A percentile compares a stretch with the other conserved stretches of the same genome.
These are phyloP conservation scores for Aspergillus versicolor DNA, from an alignment of 2,329 filamentous ascomycete species.

Conservation along the genomic window DNA sequence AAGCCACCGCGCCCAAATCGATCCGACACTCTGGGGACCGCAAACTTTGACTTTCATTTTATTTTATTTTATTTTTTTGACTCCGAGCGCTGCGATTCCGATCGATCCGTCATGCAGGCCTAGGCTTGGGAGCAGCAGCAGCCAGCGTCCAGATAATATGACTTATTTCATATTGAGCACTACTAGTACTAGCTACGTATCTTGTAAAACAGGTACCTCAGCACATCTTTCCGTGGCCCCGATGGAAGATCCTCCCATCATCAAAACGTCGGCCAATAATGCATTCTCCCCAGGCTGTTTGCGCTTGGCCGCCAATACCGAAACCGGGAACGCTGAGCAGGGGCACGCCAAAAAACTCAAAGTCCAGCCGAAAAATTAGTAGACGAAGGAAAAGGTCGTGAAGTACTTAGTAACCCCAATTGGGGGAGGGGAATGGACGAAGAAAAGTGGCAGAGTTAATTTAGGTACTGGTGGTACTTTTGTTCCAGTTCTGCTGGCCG, in stretches of 20 bases:
- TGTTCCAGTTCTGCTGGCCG: neutral
- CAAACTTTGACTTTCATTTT: neutral
- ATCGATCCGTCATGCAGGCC: neutral
- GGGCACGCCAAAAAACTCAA: neutral
- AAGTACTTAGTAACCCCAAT: too few relatives aligned
- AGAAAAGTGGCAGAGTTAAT: neutral
- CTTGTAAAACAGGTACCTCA: neutral
- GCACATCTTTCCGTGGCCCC: neutral
- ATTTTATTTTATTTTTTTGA: too few relatives aligned
- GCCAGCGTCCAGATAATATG: neutral
- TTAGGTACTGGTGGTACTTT: neutral
- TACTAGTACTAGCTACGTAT: neutral
- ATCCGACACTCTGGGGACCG: neutral
- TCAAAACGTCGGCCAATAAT: constrained; percentile 1
- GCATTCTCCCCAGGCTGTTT: neutral
- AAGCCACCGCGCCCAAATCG: neutral
- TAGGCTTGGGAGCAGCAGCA: neutral
- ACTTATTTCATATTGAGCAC: too few relatives aligned
- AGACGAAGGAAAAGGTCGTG: too few relatives aligned
- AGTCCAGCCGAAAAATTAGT: neutral
- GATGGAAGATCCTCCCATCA: neutral
- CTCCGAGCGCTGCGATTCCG: neutral
- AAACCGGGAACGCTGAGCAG: neutral
- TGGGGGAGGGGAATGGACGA: too few relatives aligned
- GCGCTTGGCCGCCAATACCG: neutral